Evolutionary conservation across 2,329 filamentous ascomycete species (phyloP).

Genomic region (Colletotrichum destructivum): DNA sequence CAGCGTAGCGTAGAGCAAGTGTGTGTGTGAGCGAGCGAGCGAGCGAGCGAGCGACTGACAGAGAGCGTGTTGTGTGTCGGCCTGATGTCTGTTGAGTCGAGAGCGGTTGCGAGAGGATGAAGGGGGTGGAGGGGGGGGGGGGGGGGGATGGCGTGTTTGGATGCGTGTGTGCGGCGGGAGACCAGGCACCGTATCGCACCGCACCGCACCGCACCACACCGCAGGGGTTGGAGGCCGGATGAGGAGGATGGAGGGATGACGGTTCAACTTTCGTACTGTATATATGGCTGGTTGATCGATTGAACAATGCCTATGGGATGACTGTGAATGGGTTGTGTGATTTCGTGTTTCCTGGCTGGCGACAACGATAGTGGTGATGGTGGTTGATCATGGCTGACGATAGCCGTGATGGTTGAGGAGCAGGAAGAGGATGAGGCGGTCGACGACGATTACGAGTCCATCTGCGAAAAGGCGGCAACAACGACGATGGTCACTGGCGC

Average conservation of each 20-base stretch:
- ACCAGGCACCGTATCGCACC: constrained; percentile 19
- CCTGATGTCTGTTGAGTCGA: neutral
- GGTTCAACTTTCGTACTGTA: neutral
- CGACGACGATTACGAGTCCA: neutral
- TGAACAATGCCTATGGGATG: neutral
- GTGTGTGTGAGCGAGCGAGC: neutral
- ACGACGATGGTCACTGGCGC: constrained; percentile 12
- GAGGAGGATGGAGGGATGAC: neutral
- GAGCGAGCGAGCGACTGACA: too few species aligned
- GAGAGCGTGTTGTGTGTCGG: neutral
- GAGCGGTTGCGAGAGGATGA: neutral
- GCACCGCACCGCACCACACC: too few species aligned
- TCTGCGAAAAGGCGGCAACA: neutral
- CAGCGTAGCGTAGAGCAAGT: constrained; percentile 3
- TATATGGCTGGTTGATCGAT: neutral
- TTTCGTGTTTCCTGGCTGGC: too few species aligned
- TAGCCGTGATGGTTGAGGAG: neutral
- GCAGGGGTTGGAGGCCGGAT: neutral
- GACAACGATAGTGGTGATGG: too few species aligned
- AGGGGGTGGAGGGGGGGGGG: neutral
- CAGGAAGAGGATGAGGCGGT: constrained; percentile 7
- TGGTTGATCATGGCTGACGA: too few species aligned
- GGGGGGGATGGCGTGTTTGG: constrained; percentile 16
- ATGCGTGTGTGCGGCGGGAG: constrained; percentile 20
- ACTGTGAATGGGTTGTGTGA: too few species aligned